Conservation (phyloP, 148 eudicot species). For the Vaccinium corymbosum region DNA sequence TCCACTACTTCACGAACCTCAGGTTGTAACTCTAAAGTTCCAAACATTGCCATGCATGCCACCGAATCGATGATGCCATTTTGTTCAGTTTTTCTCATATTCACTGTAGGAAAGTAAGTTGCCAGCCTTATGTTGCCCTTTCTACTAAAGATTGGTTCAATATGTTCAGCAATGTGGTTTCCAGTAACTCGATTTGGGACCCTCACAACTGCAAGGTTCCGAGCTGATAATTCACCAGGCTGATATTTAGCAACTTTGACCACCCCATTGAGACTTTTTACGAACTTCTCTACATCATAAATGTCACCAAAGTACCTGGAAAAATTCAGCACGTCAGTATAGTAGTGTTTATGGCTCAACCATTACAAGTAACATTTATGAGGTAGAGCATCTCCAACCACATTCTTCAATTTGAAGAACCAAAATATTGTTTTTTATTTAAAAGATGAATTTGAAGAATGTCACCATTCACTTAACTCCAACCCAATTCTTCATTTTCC, state of each 20-base stretch:
- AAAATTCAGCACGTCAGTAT: slow-evolving; percentile 17
- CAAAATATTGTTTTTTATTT: no score
- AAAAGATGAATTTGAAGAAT: no score
- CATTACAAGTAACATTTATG: background rate
- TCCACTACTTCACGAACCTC: slow-evolving; percentile 26
- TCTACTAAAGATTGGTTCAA: slow-evolving; percentile 26
- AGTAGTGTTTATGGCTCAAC: background rate
- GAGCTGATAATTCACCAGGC: slow-evolving; percentile 28
- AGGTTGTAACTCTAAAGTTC: slow-evolving; percentile 24
- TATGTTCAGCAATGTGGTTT: slow-evolving; percentile 12
- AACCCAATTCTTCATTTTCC: no score
- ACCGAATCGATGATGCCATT: background rate
- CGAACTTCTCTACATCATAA: slow-evolving; percentile 72
- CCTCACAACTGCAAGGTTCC: slow-evolving; percentile 20
- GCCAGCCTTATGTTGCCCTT: slow-evolving; percentile 20
- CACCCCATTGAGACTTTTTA: slow-evolving; percentile 68
- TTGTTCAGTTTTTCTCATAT: slow-evolving; percentile 2
- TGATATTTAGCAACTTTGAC: slow-evolving; percentile 66
- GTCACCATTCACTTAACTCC: no score
- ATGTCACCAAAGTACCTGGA: slow-evolving; percentile 80
- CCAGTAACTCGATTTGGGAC: slow-evolving; percentile 25
- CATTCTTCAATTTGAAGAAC: no score
- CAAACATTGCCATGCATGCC: slow-evolving; percentile 30
- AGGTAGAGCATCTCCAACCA: background rate
- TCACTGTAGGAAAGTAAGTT: slow-evolving; percentile 19